Evolutionary conservation across 768 basidiomycete species (phyloP).

Genomic region (Russula abietina): DNA sequence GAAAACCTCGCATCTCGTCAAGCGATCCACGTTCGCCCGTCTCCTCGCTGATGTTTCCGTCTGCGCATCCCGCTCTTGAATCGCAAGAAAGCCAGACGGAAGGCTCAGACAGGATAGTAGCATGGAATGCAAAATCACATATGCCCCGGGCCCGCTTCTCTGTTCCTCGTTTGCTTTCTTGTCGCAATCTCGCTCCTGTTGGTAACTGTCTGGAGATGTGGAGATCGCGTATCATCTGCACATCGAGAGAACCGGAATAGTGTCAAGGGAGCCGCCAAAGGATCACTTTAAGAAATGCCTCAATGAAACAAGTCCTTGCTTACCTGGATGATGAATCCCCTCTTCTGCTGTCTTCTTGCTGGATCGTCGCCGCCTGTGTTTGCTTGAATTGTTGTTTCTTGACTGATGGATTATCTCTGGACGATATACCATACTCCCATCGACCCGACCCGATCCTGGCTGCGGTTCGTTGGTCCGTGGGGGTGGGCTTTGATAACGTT

Average conservation of each 20-base stretch:
- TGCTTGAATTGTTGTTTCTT: too few species aligned
- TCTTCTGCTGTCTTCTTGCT: background rate
- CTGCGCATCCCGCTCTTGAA: background rate
- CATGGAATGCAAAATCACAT: background rate
- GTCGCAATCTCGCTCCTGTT: background rate
- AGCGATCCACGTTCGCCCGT: too few species aligned
- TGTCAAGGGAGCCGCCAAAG: too few species aligned
- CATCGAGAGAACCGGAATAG: background rate
- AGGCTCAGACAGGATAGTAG: background rate
- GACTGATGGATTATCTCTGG: background rate
- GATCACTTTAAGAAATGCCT: background rate
- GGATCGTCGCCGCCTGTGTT: background rate
- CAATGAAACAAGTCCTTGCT: background rate
- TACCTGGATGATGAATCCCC: conserved; percentile 1
- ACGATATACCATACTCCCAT: background rate
- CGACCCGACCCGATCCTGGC: background rate
- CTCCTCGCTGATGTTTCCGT: background rate
- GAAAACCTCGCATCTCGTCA: background rate
- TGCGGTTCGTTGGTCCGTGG: background rate
- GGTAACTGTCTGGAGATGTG: background rate
- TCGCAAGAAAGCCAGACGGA: background rate
- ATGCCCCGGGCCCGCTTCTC: background rate
- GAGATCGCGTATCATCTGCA: background rate
- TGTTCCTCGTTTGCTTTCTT: background rate
- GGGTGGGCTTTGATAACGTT: background rate